A percentile compares a stretch with the other conserved stretches of the same genome.
phyloP scores from a whole-genome alignment of 2,329 filamentous ascomycete genomes.

The Phialophora macrospora region DNA sequence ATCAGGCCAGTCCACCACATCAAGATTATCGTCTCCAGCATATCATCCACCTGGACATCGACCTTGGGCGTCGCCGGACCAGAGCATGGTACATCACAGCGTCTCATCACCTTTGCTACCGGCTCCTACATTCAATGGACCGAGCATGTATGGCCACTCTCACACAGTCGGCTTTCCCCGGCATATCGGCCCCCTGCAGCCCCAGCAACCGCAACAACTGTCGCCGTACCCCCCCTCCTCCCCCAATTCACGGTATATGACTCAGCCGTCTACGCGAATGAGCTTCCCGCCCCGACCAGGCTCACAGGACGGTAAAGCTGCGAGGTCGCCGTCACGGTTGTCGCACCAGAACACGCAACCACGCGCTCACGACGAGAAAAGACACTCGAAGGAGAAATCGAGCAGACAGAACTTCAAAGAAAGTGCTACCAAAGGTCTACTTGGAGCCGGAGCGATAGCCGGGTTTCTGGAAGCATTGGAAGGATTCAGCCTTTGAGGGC shows the following conservation, averaged over 20 bases:
- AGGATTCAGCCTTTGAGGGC: constrained; percentile 40
- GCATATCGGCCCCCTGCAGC: constrained; percentile 9
- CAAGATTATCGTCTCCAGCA: constrained; percentile 31
- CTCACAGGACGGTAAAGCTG: constrained; percentile 37
- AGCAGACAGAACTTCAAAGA: constrained; percentile 43
- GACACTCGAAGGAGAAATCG: constrained; percentile 32
- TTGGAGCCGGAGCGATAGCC: constrained; percentile 46
- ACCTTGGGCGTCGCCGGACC: constrained; percentile 35
- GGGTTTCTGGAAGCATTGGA: constrained; percentile 50
- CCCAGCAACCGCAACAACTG: constrained; percentile 17
- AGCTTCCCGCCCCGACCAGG: constrained; percentile 28
- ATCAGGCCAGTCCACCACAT: constrained; percentile 27
- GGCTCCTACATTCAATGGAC: constrained; percentile 30
- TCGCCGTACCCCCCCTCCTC: constrained; percentile 1
- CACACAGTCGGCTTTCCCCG: constrained; percentile 28
- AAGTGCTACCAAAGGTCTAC: constrained; percentile 45
- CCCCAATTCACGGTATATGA: constrained; percentile 24
- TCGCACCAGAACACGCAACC: constrained; percentile 27
- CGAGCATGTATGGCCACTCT: constrained; percentile 26
- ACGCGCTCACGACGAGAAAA: constrained; percentile 30
- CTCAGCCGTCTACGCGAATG: constrained; percentile 24
- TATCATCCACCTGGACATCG: constrained; percentile 33
- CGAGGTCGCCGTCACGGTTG: constrained; percentile 36
- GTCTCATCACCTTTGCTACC: constrained; percentile 36
- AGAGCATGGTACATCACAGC: constrained; percentile 34